These are phyloP conservation scores for Thuidium tamariscinum DNA, from an alignment of 225 moss, liverwort and hornwort species.

Conservation along the genomic window DNA sequence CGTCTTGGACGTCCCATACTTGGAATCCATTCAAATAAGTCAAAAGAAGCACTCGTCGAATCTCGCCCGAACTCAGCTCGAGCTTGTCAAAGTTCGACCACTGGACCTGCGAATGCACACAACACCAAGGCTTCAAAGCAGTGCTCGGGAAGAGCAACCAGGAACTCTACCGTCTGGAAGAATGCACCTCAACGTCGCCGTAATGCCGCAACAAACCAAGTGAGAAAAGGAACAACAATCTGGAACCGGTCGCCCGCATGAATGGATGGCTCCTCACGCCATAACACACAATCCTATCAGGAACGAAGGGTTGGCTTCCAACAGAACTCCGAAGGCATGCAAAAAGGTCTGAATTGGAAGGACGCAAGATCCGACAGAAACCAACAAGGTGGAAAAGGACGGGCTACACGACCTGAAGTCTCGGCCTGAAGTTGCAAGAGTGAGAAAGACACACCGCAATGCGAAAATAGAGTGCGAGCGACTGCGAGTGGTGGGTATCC, in stretches of 20 bases:
- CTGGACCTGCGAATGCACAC: slow-evolving; percentile 47
- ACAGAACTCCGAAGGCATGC: too few species aligned
- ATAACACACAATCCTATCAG: neutral
- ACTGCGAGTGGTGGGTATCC: neutral
- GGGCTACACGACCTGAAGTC: too few species aligned
- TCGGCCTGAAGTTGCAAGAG: too few species aligned
- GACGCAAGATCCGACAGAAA: too few species aligned
- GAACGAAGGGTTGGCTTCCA: too few species aligned
- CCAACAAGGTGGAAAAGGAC: too few species aligned
- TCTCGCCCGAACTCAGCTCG: slow-evolving; percentile 73
- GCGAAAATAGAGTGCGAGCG: neutral
- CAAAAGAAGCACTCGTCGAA: slow-evolving; percentile 71
- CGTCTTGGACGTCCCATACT: slow-evolving; percentile 95
- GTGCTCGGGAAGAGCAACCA: neutral
- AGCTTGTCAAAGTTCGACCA: slow-evolving; percentile 96
- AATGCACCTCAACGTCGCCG: neutral
- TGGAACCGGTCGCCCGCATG: neutral
- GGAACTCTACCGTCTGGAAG: neutral
- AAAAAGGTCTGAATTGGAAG: too few species aligned
- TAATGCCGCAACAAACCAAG: neutral
- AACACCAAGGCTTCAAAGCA: neutral
- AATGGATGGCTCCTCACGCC: neutral
- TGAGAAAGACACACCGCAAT: too few species aligned
- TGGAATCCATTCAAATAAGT: slow-evolving; percentile 90
- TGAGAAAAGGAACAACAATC: neutral